Percentiles rank a stretch among this genome's conserved stretches.
Conservation (phyloP, 2,329 filamentous ascomycete genomes). For the Aureobasidium pullulans region DNA sequence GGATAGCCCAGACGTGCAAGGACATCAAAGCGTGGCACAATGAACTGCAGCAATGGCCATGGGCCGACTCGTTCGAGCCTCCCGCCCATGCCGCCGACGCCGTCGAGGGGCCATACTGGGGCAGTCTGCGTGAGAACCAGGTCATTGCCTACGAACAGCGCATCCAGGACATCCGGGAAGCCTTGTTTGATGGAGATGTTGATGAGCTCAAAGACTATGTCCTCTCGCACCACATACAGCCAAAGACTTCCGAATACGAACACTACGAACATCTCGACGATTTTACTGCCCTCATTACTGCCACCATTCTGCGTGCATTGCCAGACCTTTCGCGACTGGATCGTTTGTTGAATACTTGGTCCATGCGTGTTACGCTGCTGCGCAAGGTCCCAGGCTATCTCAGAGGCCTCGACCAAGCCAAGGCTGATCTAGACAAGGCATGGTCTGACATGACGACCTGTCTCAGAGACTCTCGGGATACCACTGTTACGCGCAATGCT, state of each 20-base stretch:
- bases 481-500: slow-evolving; percentile 32
- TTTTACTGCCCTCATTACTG: slow-evolving; percentile 81
- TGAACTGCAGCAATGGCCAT: slow-evolving; percentile 60
- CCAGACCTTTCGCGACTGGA: slow-evolving; percentile 71
- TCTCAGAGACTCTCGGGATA: slow-evolving; percentile 28
- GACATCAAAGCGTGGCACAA: slow-evolving; percentile 66
- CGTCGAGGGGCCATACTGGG: slow-evolving; percentile 50
- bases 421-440: slow-evolving; percentile 56
- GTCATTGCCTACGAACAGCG: slow-evolving; percentile 64
- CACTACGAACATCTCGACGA: slow-evolving; percentile 60
- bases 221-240: slow-evolving; percentile 65
- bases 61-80: slow-evolving; percentile 44
- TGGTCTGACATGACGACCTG: slow-evolving; percentile 52
- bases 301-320: slow-evolving; percentile 81
- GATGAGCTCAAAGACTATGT: slow-evolving; percentile 89
- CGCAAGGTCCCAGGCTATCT: slow-evolving; percentile 65
- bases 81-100: slow-evolving; percentile 25
- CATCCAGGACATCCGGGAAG: slow-evolving; percentile 63
- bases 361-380: slow-evolving; percentile 65
- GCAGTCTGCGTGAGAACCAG: slow-evolving; percentile 59
- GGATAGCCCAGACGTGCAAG: slow-evolving; percentile 62
- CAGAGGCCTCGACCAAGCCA: slow-evolving; percentile 54
- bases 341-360: slow-evolving; percentile 70
- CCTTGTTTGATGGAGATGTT: slow-evolving; percentile 63
- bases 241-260: slow-evolving; percentile 25